phyloP scores from a whole-genome alignment of 192 early-diverging fungal genomes.

The Umbelopsis sp. region DNA sequence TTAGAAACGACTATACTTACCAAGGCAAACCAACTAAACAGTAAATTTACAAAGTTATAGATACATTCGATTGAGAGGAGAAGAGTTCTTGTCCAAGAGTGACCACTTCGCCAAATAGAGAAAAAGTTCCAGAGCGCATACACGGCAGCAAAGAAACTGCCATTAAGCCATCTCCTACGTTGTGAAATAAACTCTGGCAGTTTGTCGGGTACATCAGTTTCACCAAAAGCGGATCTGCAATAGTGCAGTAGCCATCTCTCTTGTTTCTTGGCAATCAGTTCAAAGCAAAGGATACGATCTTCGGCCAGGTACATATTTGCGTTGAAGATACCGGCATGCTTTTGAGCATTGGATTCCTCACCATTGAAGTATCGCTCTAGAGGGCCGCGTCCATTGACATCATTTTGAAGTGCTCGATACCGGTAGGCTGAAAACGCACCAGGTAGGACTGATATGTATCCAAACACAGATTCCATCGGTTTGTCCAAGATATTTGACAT shows the following conservation, averaged over 20 bases:
- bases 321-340: slow-evolving; percentile 48
- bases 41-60: slow-evolving; percentile 64
- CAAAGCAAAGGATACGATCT: slow-evolving; percentile 85
- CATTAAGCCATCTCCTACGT: slow-evolving; percentile 80
- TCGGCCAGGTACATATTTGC: slow-evolving; percentile 70
- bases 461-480: slow-evolving; percentile 72
- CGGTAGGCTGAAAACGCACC: slow-evolving; percentile 82
- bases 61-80: slow-evolving; percentile 61
- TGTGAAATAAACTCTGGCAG: slow-evolving; percentile 80
- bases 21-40: slow-evolving; percentile 63
- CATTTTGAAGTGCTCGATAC: slow-evolving; percentile 61
- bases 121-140: slow-evolving; percentile 60
- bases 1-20: slow-evolving; percentile 29
- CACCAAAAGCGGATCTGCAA: slow-evolving; percentile 61
- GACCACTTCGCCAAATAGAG: slow-evolving; percentile 60
- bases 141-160: slow-evolving; percentile 74
- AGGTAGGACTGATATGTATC: slow-evolving; percentile 81
- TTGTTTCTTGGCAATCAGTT: slow-evolving; percentile 69
- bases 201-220: slow-evolving; percentile 75
- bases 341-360: slow-evolving; percentile 50
- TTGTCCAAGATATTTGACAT: slow-evolving; percentile 82
- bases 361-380: slow-evolving; percentile 72
- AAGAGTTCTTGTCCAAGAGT: slow-evolving; percentile 55
- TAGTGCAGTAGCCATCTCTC: slow-evolving; percentile 69
- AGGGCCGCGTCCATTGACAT: slow-evolving; percentile 46